A percentile compares a stretch with the other conserved stretches of the same genome.
These are phyloP conservation scores for Prunella vulgaris DNA, from an alignment of 257 asterid genomes.

Conservation along the genomic window DNA sequence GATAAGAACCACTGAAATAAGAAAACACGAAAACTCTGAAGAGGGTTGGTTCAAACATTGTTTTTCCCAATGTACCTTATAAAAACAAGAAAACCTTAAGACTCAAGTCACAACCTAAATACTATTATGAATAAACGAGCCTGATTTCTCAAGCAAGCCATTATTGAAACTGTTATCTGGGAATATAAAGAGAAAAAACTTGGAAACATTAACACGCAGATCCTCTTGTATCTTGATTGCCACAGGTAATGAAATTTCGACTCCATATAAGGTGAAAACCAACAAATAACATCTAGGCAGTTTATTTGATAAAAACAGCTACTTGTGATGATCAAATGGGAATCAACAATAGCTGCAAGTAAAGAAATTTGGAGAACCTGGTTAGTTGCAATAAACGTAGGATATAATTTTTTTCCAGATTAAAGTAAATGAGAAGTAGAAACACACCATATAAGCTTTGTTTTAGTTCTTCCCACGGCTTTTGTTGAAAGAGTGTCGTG, in stretches of 20 bases:
- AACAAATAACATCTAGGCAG: neutral
- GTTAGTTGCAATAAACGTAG: constrained; percentile 8
- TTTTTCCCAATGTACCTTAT: neutral
- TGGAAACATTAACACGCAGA: constrained; percentile 6
- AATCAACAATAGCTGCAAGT: constrained; percentile 25
- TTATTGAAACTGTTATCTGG: constrained; percentile 20
- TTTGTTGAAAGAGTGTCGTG: constrained; percentile 71
- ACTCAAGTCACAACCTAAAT: neutral
- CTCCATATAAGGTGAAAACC: constrained; percentile 2
- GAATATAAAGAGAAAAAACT: neutral
- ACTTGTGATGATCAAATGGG: neutral
- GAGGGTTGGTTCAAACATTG: neutral
- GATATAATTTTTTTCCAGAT: neutral
- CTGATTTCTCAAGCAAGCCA: constrained; percentile 15
- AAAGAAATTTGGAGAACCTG: neutral
- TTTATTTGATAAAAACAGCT: constrained; percentile 7
- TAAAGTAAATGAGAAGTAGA: constrained; percentile 12
- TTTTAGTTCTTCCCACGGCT: constrained; percentile 60
- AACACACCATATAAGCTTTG: constrained; percentile 33
- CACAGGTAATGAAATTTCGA: constrained; percentile 12
- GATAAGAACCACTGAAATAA: neutral
- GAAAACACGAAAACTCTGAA: neutral
- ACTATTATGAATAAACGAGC: neutral
- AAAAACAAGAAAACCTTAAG: neutral
- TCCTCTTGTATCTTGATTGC: constrained; percentile 15